phyloP scores from a whole-genome alignment of 2,329 filamentous ascomycete genomes.

The Thielaviopsis cerberus region DNA sequence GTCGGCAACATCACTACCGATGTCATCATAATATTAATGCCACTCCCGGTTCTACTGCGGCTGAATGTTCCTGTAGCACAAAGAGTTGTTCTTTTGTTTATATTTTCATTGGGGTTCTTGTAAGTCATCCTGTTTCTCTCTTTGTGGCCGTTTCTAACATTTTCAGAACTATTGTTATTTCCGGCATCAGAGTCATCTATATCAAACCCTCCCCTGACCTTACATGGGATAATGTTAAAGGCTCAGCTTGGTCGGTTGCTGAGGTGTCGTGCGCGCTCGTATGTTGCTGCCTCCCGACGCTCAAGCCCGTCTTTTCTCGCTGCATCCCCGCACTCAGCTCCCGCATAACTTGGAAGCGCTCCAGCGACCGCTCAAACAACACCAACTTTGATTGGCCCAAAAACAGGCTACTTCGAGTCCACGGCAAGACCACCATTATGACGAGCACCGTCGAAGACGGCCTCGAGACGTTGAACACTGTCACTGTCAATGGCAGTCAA shows the following conservation, averaged over 20 bases:
- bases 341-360: not conserved
- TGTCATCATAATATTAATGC: slow-evolving; percentile 15
- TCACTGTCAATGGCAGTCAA: not conserved
- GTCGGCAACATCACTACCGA: slow-evolving; percentile 17
- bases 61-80: slow-evolving; percentile 15
- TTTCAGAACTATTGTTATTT: slow-evolving; percentile 14
- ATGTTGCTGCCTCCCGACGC: slow-evolving; percentile 15
- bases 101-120: slow-evolving; percentile 18
- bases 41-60: slow-evolving; percentile 15
- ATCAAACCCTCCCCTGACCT: slow-evolving; percentile 13
- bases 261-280: slow-evolving; percentile 14
- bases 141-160: not conserved
- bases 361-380: not conserved
- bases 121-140: slow-evolving; percentile 5
- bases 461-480: not conserved
- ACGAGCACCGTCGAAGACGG: not conserved
- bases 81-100: slow-evolving; percentile 15
- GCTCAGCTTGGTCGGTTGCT: slow-evolving; percentile 15
- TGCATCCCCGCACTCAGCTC: slow-evolving; percentile 14
- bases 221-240: slow-evolving; percentile 15
- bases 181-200: slow-evolving; percentile 14
- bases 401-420: not conserved
- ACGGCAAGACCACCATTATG: not conserved
- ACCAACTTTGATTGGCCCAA: not conserved
- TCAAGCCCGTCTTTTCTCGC: slow-evolving; percentile 15